Base-by-base conservation (phyloP, 768 basidiomycete genomes). In the Russula emetica region DNA sequence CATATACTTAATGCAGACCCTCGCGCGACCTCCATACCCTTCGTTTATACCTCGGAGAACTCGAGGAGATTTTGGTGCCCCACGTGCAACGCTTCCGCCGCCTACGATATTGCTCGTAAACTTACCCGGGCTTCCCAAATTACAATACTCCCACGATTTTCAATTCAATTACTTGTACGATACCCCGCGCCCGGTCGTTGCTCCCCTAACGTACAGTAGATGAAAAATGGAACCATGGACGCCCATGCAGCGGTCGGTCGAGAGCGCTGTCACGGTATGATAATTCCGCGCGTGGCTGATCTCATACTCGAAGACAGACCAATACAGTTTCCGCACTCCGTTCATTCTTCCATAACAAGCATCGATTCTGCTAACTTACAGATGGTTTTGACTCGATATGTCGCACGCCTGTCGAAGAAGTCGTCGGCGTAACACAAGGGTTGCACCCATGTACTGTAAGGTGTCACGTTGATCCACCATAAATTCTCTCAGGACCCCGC, bases 11-110 rank as follows among this genome's bases (percentile, higher is more conserved):
- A 24, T 20, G 5, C 32, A 5, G 30, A 24, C 44, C 34, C 3
- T 26, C 11, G 20, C 34, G 34, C 24, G 22, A n/a, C 2, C 24
- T 6, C 20, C 24, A 38, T 36, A 4, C 7, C 20, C 20, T 61
- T 55, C 44, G 53, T 61, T 58, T 58, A 47, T 54, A 58, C n/a
- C 8, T 22, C 22, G 34, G 28, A 42, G n/a, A n/a, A 18, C 14
- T 40, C 3, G 53, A 52, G 26, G 36, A 40, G 16, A 16, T 40
- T 34, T 28, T 22, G 36, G 34, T 10, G 16, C 18, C 34, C n/a
- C n/a, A 28, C 26, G 20, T 54, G 51, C 34, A 57, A 47, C 13
- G 20, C 51, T 54, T 54, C 57, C 44, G 57, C 44, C 5, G 11
- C 54, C 28, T 18, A 52, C 26, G 0, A 30, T 18, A 49, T 0